Conservation (phyloP, 176 grass and related monocot species). For the Puya raimondii region DNA sequence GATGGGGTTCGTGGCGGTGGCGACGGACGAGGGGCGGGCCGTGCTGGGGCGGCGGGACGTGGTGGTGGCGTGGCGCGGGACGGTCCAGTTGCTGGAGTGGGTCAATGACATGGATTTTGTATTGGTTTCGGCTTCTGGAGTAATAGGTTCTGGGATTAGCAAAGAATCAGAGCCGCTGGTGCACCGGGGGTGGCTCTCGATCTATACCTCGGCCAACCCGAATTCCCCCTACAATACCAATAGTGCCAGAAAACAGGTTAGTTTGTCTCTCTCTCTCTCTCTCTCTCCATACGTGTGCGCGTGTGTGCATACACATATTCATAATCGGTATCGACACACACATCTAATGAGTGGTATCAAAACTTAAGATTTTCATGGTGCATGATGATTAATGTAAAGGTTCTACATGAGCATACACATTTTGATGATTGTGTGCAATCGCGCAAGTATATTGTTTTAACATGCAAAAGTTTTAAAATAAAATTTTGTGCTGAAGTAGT, state of each 20-base stretch:
- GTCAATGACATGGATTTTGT: constrained; percentile 71
- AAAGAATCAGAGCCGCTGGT: constrained; percentile 28
- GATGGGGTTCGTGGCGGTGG: constrained; percentile 82
- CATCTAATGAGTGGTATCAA: no score
- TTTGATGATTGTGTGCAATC: no score
- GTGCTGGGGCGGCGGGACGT: constrained; percentile 74
- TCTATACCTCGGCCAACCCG: constrained; percentile 57
- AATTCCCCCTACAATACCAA: constrained; percentile 49
- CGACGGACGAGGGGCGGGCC: constrained; percentile 68
- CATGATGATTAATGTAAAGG: no score
- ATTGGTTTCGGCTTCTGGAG: constrained; percentile 46
- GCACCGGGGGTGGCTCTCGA: constrained; percentile 72
- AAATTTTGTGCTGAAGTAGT: no score
- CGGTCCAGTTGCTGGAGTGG: constrained; percentile 69
- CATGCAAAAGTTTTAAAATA: no score
- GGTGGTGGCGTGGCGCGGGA: constrained; percentile 80
- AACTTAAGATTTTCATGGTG: no score
- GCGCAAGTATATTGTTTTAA: no score
- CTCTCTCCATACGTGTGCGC: background rate
- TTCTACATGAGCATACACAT: no score
- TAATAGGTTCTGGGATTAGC: constrained; percentile 18
- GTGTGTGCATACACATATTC: no score
- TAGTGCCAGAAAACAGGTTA: constrained; percentile 55
- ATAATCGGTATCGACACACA: no score
- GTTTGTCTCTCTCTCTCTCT: background rate